phyloP scores from a whole-genome alignment of 2,329 filamentous ascomycete species.

The Verruconis gallopava region DNA sequence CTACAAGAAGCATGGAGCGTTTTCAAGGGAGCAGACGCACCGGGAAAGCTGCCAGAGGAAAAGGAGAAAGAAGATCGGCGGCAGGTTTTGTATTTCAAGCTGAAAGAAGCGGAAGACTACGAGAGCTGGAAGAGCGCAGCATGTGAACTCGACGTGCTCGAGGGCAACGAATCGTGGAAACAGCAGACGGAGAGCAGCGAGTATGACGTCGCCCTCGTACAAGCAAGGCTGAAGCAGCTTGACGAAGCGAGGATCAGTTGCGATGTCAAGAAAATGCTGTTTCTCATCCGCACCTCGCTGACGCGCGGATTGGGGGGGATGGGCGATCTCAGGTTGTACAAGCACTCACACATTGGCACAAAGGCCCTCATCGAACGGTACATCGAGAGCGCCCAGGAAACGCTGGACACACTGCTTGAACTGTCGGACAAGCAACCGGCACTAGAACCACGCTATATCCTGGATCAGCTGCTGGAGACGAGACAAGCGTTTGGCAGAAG shows the following conservation, averaged over 20 bases:
- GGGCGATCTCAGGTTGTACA: constrained; percentile 71
- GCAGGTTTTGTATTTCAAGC: constrained; percentile 3
- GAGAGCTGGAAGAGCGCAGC: constrained; percentile 65
- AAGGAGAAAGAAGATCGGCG: constrained; percentile 2
- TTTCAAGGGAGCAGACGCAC: constrained; percentile 18
- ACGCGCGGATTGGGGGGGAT: constrained; percentile 75
- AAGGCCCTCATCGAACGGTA: constrained; percentile 80
- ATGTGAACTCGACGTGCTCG: constrained; percentile 61
- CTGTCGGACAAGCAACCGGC: constrained; percentile 19
- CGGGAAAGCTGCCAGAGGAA: constrained; percentile 1
- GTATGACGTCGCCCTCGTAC: constrained; percentile 58
- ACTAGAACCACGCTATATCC: constrained; percentile 44
- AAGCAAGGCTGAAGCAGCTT: constrained; percentile 56
- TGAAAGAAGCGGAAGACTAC: constrained; percentile 8
- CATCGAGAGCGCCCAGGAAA: constrained; percentile 63
- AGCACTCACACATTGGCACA: constrained; percentile 72
- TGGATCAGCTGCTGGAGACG: constrained; percentile 58
- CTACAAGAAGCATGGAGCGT: constrained; percentile 15
- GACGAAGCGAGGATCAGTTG: constrained; percentile 59
- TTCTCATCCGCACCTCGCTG: constrained; percentile 66
- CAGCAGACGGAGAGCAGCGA: constrained; percentile 50
- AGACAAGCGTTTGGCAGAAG: constrained; percentile 76
- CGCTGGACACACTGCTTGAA: constrained; percentile 57
- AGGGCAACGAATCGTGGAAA: constrained; percentile 77
- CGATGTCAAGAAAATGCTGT: constrained; percentile 65